phyloP scores from a whole-genome alignment of 306 rosid species.

The Pterocarpus macrocarpus region DNA sequence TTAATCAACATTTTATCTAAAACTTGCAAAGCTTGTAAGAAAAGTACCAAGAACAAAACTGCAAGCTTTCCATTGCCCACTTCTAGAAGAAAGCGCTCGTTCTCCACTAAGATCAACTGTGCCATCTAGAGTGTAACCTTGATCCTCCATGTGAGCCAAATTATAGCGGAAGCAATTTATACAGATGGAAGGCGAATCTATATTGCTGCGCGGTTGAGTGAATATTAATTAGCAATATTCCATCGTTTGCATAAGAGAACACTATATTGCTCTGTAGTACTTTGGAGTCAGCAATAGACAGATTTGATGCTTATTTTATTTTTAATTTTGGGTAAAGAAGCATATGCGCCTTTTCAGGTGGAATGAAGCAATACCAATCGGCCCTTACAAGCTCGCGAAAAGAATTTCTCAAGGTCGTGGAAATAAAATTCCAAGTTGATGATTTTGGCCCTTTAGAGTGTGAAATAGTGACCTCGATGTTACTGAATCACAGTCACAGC shows the following conservation, averaged over 20 bases:
- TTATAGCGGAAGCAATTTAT: background rate
- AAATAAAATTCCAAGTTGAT: too few species aligned
- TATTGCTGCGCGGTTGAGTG: background rate
- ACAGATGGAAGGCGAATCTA: background rate
- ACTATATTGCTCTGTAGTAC: background rate
- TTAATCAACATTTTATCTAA: too few species aligned
- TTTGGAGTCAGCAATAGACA: slow-evolving; percentile 12
- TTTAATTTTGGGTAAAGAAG: background rate
- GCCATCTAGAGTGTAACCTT: slow-evolving; percentile 67
- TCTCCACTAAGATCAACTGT: slow-evolving; percentile 73
- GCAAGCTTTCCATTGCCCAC: slow-evolving; percentile 87
- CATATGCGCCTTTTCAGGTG: background rate
- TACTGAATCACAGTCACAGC: too few species aligned
- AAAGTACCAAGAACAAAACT: slow-evolving; percentile 70
- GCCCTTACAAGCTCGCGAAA: background rate
- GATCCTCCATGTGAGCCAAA: slow-evolving; percentile 53
- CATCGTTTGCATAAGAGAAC: background rate
- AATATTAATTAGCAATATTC: background rate
- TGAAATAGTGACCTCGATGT: too few species aligned
- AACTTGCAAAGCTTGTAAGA: background rate
- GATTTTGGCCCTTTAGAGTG: too few species aligned
- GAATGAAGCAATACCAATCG: background rate
- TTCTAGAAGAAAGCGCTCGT: slow-evolving; percentile 65
- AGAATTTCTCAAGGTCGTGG: background rate
- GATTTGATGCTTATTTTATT: background rate